phyloP scores from a whole-genome alignment of 306 rosid species.

The Sicyos edulis region DNA sequence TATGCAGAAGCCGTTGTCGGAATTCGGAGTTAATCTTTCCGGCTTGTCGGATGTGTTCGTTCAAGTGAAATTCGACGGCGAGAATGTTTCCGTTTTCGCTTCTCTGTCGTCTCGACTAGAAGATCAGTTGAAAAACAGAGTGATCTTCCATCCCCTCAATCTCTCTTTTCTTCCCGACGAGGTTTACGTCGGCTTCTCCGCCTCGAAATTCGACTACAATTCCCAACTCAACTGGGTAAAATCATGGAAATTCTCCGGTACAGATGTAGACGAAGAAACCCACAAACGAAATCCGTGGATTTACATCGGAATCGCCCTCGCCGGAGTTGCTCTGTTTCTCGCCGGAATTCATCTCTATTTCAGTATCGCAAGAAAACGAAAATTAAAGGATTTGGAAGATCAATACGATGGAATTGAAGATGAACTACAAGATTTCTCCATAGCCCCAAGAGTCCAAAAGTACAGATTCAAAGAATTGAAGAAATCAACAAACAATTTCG shows the following conservation, averaged over 20 bases:
- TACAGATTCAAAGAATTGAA: too few relatives aligned
- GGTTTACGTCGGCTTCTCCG: conserved; percentile 61
- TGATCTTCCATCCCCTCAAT: conserved; percentile 28
- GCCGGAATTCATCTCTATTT: conserved; percentile 27
- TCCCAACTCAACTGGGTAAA: conserved; percentile 45
- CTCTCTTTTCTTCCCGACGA: conserved; percentile 39
- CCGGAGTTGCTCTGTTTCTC: conserved; percentile 11
- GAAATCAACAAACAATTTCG: too few relatives aligned
- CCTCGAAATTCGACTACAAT: conserved; percentile 38
- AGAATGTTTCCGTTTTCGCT: conserved; percentile 24
- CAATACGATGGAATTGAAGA: conserved; percentile 22
- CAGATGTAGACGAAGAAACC: conserved; percentile 3
- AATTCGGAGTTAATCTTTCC: conserved; percentile 30
- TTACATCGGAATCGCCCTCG: conserved; percentile 27
- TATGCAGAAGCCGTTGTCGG: conserved; percentile 29
- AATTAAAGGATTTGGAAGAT: conserved; percentile 29
- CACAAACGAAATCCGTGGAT: conserved; percentile 28
- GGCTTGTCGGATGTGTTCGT: not conserved
- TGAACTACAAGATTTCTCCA: too few relatives aligned
- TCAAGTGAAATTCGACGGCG: conserved; percentile 27
- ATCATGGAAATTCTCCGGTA: conserved; percentile 47
- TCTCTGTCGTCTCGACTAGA: conserved; percentile 11
- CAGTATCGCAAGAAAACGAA: conserved; percentile 17
- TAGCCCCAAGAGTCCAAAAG: too few relatives aligned
- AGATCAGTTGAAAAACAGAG: conserved; percentile 15